These are phyloP conservation scores for Penicillium sp. DNA, from an alignment of 2,329 filamentous ascomycete genomes.

Conservation along the genomic window DNA sequence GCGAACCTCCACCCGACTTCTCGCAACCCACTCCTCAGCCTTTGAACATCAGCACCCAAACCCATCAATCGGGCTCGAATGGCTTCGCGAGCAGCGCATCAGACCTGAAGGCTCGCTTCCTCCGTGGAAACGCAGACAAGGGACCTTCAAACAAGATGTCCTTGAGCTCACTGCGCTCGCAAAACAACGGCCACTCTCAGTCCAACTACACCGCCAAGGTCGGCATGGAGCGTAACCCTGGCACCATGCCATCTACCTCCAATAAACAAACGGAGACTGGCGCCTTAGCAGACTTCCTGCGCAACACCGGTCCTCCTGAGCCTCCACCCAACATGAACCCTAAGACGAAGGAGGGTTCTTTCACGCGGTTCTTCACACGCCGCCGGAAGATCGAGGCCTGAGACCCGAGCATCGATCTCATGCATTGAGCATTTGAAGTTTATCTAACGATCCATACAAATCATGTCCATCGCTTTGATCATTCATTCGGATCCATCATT, in stretches of 20 bases:
- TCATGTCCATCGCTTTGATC: constrained; percentile 24
- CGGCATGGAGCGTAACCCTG: constrained; percentile 34
- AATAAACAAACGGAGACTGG: constrained; percentile 51
- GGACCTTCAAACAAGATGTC: constrained; percentile 32
- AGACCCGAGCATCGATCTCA: constrained; percentile 12
- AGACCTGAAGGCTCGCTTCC: constrained; percentile 36
- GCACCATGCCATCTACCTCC: constrained; percentile 21
- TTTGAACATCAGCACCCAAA: constrained; percentile 22
- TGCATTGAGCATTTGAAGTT: constrained; percentile 23
- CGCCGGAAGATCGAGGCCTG: constrained; percentile 31
- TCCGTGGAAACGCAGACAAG: constrained; percentile 32
- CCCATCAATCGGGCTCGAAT: constrained; percentile 13
- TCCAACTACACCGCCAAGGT: constrained; percentile 41
- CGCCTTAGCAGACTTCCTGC: constrained; percentile 71
- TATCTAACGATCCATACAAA: constrained; percentile 22
- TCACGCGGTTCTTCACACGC: constrained; percentile 38
- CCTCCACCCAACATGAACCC: constrained; percentile 16
- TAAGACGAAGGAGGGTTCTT: constrained; percentile 27
- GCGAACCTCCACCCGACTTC: constrained; percentile 42
- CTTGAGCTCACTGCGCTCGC: constrained; percentile 33
- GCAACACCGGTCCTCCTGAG: constrained; percentile 64
- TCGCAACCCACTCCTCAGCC: constrained; percentile 31
- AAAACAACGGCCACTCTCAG: constrained; percentile 27
- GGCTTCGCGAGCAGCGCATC: constrained; percentile 18
- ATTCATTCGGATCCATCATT: constrained; percentile 12